Conservation (phyloP, 1,284 basidiomycete genomes). For the Ceratobasidium sp. region DNA sequence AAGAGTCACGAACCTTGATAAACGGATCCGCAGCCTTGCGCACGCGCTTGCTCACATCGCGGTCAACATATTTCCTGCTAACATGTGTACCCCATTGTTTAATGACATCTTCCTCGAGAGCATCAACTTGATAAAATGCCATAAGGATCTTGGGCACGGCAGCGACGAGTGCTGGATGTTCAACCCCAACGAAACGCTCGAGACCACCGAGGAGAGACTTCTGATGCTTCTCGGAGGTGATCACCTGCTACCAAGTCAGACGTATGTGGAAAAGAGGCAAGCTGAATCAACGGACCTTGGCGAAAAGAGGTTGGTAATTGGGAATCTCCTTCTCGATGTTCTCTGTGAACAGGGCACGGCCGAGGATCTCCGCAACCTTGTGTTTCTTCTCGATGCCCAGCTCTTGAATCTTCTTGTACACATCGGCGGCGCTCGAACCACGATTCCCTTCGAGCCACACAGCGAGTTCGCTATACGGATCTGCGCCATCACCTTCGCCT, state of each 20-base stretch:
- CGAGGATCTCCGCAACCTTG: slow-evolving; percentile 86
- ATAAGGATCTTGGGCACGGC: slow-evolving; percentile 84
- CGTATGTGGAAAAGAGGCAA: neutral
- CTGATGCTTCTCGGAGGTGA: slow-evolving; percentile 60
- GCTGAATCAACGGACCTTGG: slow-evolving; percentile 65
- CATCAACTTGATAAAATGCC: slow-evolving; percentile 91
- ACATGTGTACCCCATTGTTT: slow-evolving; percentile 97
- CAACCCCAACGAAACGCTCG: slow-evolving; percentile 56
- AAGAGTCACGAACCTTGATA: slow-evolving; percentile 64
- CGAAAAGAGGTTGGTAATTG: slow-evolving; percentile 77
- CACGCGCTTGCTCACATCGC: slow-evolving; percentile 94
- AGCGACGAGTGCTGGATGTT: slow-evolving; percentile 49
- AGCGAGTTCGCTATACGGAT: slow-evolving; percentile 85
- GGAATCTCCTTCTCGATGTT: slow-evolving; percentile 77
- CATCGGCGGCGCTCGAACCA: slow-evolving; percentile 66
- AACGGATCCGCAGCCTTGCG: slow-evolving; percentile 95
- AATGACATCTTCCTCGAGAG: slow-evolving; percentile 91
- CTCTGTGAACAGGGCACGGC: slow-evolving; percentile 86
- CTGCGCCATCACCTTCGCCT: slow-evolving; percentile 86
- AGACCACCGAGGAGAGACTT: slow-evolving; percentile 64
- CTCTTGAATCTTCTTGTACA: slow-evolving; percentile 92
- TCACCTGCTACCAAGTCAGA: slow-evolving; percentile 11
- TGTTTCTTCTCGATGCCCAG: slow-evolving; percentile 96
- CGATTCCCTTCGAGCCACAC: slow-evolving; percentile 87
- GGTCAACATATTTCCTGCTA: slow-evolving; percentile 97